These are phyloP conservation scores for Diplodia intermedia DNA, from an alignment of 2,329 filamentous ascomycete genomes.

Conservation along the genomic window DNA sequence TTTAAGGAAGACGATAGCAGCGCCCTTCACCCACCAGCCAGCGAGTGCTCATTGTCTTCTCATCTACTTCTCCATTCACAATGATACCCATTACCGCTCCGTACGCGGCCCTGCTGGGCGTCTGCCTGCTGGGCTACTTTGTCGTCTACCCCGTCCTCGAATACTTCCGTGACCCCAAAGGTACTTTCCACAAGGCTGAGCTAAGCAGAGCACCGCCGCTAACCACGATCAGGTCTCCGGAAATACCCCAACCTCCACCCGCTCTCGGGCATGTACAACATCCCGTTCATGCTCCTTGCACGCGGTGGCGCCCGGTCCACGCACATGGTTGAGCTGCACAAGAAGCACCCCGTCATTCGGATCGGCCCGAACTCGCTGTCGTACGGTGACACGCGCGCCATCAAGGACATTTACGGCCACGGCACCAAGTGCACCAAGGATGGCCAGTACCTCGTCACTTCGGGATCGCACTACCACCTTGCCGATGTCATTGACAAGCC, in stretches of 20 bases:
- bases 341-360: constrained; percentile 53
- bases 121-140: constrained; percentile 46
- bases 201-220: constrained; percentile 13
- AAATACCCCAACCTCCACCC: constrained; percentile 57
- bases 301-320: constrained; percentile 54
- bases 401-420: constrained; percentile 48
- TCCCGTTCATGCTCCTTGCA: constrained; percentile 58
- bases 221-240: constrained; percentile 48
- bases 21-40: background rate
- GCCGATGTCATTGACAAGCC: constrained; percentile 43
- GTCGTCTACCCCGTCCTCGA: constrained; percentile 50
- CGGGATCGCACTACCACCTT: constrained; percentile 60
- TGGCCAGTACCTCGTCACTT: constrained; percentile 44
- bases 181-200: constrained; percentile 33
- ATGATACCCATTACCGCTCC: constrained; percentile 34
- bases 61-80: background rate
- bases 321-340: constrained; percentile 54
- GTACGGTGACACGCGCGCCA: constrained; percentile 45
- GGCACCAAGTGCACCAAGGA: constrained; percentile 39
- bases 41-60: constrained; percentile 11
- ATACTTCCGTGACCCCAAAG: constrained; percentile 57
- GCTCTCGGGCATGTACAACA: constrained; percentile 56
- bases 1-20: constrained; percentile 16
- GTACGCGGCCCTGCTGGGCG: constrained; percentile 40
- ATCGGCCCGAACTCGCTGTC: constrained; percentile 44